phyloP scores from a whole-genome alignment of 768 basidiomycete genomes.

The Boletellus ananas region DNA sequence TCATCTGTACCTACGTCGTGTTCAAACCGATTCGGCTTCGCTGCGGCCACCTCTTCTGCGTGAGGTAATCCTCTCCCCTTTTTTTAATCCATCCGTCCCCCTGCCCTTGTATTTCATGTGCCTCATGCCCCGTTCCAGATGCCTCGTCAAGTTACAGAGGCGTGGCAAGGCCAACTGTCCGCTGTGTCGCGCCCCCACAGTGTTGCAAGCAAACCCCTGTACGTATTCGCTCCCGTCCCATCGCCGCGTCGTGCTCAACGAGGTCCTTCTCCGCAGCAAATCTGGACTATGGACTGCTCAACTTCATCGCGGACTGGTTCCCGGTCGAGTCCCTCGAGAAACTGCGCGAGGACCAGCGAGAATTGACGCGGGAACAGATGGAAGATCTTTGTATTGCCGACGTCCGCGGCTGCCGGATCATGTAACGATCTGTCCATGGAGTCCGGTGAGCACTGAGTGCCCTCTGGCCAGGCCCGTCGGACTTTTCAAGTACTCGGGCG shows the following conservation, averaged over 20 bases:
- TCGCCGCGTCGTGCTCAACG: not conserved
- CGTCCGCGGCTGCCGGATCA: slow-evolving; percentile 36
- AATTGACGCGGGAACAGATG: slow-evolving; percentile 67
- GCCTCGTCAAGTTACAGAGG: slow-evolving; percentile 91
- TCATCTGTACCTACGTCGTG: slow-evolving; percentile 86
- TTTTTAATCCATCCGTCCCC: not conserved
- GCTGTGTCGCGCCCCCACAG: slow-evolving; percentile 75
- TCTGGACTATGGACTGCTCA: slow-evolving; percentile 72
- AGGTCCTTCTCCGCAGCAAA: slow-evolving; percentile 46
- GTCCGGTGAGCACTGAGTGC: too few relatives aligned
- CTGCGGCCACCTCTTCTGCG: slow-evolving; percentile 80
- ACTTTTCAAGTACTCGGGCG: too few relatives aligned
- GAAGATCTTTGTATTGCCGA: slow-evolving; percentile 54
- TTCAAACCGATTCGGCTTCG: slow-evolving; percentile 86
- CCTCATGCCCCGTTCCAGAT: slow-evolving; percentile 29
- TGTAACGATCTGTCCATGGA: slow-evolving; percentile 25
- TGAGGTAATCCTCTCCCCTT: slow-evolving; percentile 37
- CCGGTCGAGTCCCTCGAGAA: slow-evolving; percentile 78
- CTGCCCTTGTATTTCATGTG: too few relatives aligned
- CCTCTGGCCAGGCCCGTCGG: too few relatives aligned
- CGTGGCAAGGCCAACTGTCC: slow-evolving; percentile 74
- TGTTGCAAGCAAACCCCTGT: slow-evolving; percentile 75
- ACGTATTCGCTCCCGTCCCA: slow-evolving; percentile 28
- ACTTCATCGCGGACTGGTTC: slow-evolving; percentile 93
- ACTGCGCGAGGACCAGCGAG: slow-evolving; percentile 67